These are phyloP conservation scores for Lenzites betulinus DNA, from an alignment of 768 basidiomycete genomes.

Conservation along the genomic window DNA sequence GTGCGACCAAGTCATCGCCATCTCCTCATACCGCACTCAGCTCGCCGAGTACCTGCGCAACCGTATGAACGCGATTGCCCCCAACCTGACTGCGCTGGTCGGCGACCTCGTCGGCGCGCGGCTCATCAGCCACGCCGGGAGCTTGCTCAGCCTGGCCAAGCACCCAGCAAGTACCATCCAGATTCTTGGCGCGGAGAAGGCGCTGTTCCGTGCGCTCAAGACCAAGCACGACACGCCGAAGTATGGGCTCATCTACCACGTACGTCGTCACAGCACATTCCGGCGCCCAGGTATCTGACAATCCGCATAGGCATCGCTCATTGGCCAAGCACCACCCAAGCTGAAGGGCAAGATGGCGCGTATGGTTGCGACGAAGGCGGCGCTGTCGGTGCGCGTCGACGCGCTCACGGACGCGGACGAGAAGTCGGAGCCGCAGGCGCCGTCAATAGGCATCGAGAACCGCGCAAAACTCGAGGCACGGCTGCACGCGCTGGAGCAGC, in stretches of 20 bases:
- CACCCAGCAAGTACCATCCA: conserved; percentile 80
- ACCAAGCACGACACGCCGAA: conserved; percentile 96
- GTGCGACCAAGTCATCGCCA: conserved; percentile 98
- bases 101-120: conserved; percentile 78
- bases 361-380: conserved; percentile 99
- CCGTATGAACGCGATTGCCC: conserved; percentile 97
- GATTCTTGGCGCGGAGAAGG: conserved; percentile 78
- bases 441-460: conserved; percentile 90
- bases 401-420: conserved; percentile 91
- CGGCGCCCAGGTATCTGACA: conserved; percentile 10
- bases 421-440: conserved; percentile 80
- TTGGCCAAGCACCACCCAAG: conserved; percentile 97
- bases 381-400: conserved; percentile 96
- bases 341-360: conserved; percentile 99
- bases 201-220: conserved; percentile 74
- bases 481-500: conserved; percentile 83
- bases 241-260: conserved; percentile 99
- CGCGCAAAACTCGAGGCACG: conserved; percentile 95
- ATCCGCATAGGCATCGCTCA: conserved; percentile 76
- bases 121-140: conserved; percentile 74
- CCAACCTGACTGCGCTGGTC: conserved; percentile 87
- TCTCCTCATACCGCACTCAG: conserved; percentile 92
- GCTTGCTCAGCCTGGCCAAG: conserved; percentile 68
- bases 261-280: conserved; percentile 35
- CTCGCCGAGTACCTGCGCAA: conserved; percentile 96